A percentile compares a stretch with the other conserved stretches of the same genome.
These are phyloP conservation scores for Echria macrotheca DNA, from an alignment of 495 filamentous ascomycete species.

Conservation along the genomic window DNA sequence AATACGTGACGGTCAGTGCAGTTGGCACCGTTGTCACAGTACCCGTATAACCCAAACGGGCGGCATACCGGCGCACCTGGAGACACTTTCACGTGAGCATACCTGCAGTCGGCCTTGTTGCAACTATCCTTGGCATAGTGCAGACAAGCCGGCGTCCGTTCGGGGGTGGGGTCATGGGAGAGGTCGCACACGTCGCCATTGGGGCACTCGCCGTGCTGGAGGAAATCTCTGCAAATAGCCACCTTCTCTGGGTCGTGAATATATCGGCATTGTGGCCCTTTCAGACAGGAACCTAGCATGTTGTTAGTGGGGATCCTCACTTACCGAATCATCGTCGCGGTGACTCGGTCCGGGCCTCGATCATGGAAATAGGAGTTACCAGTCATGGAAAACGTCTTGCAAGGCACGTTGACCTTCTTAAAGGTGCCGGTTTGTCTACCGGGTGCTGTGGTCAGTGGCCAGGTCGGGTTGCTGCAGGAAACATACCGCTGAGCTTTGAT, in stretches of 20 bases:
- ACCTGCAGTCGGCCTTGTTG: constrained; percentile 81
- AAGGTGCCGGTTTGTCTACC: constrained; percentile 40
- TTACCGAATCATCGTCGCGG: constrained; percentile 23
- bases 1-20: constrained; percentile 79
- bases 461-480: background rate
- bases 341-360: constrained; percentile 23
- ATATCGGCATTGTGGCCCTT: constrained; percentile 74
- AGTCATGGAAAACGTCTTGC: constrained; percentile 85
- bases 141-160: constrained; percentile 81
- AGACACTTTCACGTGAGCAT: constrained; percentile 79
- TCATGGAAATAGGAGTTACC: constrained; percentile 59
- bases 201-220: constrained; percentile 72
- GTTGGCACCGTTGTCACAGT: constrained; percentile 75
- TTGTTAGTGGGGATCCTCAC: constrained; percentile 29
- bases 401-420: constrained; percentile 71
- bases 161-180: constrained; percentile 81
- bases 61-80: constrained; percentile 79
- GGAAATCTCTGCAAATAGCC: constrained; percentile 83
- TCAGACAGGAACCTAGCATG: constrained; percentile 68
- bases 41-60: constrained; percentile 79
- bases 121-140: constrained; percentile 91
- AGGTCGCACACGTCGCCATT: constrained; percentile 83
- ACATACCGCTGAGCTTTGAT: constrained; percentile 64
- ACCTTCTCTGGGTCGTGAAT: constrained; percentile 83
- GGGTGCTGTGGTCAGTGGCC: constrained; percentile 20